Conservation (phyloP, 2,329 filamentous ascomycete genomes). For the Dothideomycetes sp. region DNA sequence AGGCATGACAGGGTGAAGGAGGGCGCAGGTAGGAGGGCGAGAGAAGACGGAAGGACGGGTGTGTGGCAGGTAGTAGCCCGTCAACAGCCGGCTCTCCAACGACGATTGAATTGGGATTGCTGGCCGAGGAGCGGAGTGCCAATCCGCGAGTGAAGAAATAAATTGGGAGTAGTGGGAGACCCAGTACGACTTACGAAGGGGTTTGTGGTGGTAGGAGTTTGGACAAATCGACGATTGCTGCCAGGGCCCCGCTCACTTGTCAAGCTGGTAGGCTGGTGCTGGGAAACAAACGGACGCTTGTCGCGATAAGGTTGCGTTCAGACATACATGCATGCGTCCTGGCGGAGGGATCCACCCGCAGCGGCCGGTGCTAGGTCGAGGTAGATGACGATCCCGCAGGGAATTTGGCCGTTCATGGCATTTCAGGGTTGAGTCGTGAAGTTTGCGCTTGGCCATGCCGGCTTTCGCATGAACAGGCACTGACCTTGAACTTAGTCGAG, state of each 20-base stretch:
- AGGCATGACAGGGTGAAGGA: neutral
- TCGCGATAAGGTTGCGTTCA: conserved; percentile 14
- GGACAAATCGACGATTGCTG: conserved; percentile 8
- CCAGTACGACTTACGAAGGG: too few relatives aligned
- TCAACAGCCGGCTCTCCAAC: too few relatives aligned
- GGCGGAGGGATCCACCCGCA: conserved; percentile 9
- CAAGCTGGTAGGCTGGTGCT: conserved; percentile 12
- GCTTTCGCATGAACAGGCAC: conserved; percentile 8
- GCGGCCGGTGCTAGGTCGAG: neutral
- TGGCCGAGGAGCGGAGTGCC: too few relatives aligned
- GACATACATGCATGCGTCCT: conserved; percentile 13
- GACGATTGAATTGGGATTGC: too few relatives aligned
- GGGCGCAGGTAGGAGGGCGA: neutral
- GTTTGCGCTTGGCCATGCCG: conserved; percentile 6
- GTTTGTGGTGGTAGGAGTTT: neutral
- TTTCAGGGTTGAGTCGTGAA: conserved; percentile 11
- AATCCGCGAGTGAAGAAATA: too few relatives aligned
- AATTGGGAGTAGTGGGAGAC: too few relatives aligned
- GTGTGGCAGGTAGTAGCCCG: neutral
- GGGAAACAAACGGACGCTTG: conserved; percentile 7
- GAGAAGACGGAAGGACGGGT: neutral
- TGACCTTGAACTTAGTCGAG: conserved; percentile 1
- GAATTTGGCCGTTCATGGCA: conserved; percentile 10
- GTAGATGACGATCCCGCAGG: conserved; percentile 9
- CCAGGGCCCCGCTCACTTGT: conserved; percentile 9